Conservation (phyloP, 257 asterid species). For the Nicotiana sylvestris region DNA sequence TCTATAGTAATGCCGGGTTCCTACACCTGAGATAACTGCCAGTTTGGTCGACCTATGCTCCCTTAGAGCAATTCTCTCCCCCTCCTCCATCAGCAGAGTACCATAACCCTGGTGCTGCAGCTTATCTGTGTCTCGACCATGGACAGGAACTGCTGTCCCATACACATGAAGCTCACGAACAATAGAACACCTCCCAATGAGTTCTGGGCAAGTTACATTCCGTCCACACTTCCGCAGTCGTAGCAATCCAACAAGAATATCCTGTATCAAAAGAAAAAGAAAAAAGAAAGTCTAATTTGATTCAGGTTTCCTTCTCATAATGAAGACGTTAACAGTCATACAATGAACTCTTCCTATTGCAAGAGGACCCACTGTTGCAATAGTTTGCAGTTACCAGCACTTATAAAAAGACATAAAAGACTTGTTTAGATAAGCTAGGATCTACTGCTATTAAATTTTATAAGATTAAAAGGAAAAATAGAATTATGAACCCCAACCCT, state of each 20-base stretch:
- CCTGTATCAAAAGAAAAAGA: constrained; percentile 44
- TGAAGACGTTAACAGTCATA: not conserved
- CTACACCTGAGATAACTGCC: constrained; percentile 94
- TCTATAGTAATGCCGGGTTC: constrained; percentile 93
- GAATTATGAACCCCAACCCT: not conserved
- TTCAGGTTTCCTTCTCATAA: not conserved
- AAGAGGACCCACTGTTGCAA: not conserved
- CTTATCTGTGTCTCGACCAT: constrained; percentile 88
- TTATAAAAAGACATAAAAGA: not conserved
- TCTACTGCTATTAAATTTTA: not conserved
- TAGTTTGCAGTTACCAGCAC: not conserved
- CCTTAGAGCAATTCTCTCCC: constrained; percentile 65
- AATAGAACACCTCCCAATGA: constrained; percentile 82
- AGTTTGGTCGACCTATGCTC: constrained; percentile 90
- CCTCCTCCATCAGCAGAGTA: constrained; percentile 94
- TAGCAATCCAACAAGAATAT: constrained; percentile 87
- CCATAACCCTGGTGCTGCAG: constrained; percentile 98
- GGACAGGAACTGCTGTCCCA: constrained; percentile 98
- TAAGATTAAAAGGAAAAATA: not conserved
- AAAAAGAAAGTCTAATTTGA: not conserved
- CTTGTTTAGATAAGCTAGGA: not conserved
- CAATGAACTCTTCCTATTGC: not conserved
- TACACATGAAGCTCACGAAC: constrained; percentile 94
- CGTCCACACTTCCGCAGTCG: constrained; percentile 82
- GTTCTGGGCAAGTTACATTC: constrained; percentile 84